Evolutionary conservation across 331 rosid species (phyloP).

Genomic region (Quercus tomentella): DNA sequence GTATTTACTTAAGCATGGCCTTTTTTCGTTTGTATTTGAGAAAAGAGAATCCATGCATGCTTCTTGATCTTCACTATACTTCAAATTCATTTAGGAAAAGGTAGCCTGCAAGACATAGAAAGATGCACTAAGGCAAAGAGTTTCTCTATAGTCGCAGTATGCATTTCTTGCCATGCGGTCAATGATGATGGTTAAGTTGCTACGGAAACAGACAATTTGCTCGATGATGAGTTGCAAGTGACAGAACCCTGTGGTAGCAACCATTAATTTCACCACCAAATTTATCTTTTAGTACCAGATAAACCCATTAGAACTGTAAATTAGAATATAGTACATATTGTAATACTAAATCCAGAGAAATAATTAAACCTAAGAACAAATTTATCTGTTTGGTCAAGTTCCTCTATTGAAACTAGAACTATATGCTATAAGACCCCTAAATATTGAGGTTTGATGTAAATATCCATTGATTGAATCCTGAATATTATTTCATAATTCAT

Average conservation of each 20-base stretch:
- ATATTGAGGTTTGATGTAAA: background rate
- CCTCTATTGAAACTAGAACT: background rate
- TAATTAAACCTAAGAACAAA: background rate
- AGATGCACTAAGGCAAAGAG: background rate
- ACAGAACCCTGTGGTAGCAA: background rate
- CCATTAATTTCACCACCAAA: background rate
- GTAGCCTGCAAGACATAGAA: slow-evolving; percentile 11
- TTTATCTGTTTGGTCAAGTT: background rate
- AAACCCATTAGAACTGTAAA: too few species aligned
- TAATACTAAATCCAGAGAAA: background rate
- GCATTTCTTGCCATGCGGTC: too few species aligned
- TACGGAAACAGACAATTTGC: too few species aligned
- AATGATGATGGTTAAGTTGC: background rate
- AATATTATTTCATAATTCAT: background rate
- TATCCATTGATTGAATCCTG: background rate
- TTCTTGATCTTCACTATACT: background rate
- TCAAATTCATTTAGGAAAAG: slow-evolving; percentile 11
- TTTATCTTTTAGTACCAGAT: background rate
- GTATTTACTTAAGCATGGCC: background rate
- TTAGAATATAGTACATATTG: too few species aligned
- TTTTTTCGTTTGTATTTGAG: background rate
- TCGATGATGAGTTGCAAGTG: background rate
- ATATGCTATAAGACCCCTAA: background rate
- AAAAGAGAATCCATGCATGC: background rate
- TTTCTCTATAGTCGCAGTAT: too few species aligned